Evolutionary conservation across 208 protist species (phyloP).

Genomic region (Endotrypanum monterogeii): DNA sequence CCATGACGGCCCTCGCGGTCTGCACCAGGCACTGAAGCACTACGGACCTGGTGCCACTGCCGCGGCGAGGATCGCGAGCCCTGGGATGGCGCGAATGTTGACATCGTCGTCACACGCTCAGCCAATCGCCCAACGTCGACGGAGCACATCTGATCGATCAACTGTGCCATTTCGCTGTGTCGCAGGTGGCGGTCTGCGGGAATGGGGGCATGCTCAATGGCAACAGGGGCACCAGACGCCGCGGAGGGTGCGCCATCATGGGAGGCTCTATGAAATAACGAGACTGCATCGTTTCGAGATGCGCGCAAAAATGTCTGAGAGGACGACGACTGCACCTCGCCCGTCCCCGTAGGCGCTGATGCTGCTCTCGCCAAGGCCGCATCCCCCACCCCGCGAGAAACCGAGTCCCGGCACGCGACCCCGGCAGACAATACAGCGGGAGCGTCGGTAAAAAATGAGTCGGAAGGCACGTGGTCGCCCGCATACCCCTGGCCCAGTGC

Average conservation of each 20-base stretch:
- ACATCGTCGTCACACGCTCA: constrained; percentile 15
- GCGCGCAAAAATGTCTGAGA: background rate
- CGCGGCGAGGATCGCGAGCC: constrained; percentile 9
- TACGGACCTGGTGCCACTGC: constrained; percentile 14
- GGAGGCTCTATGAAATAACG: background rate
- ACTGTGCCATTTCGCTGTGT: constrained; percentile 29
- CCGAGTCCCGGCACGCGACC: background rate
- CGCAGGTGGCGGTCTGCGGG: background rate
- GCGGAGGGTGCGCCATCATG: background rate
- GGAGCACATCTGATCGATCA: constrained; percentile 40
- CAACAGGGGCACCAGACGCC: background rate
- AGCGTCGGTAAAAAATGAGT: background rate
- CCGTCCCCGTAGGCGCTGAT: background rate
- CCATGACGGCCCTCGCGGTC: background rate
- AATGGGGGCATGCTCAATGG: background rate
- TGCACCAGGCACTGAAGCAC: background rate
- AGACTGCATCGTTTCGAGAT: too few species aligned
- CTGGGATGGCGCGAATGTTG: background rate
- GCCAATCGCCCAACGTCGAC: constrained; percentile 32
- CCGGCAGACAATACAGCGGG: background rate
- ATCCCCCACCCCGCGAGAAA: background rate
- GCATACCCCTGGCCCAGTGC: constrained; percentile 48
- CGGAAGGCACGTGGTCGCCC: background rate
- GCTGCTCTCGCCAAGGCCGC: background rate
- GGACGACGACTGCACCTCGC: background rate